These are phyloP conservation scores for Lactarius akahatsu DNA, from an alignment of 768 basidiomycete genomes.

Conservation along the genomic window DNA sequence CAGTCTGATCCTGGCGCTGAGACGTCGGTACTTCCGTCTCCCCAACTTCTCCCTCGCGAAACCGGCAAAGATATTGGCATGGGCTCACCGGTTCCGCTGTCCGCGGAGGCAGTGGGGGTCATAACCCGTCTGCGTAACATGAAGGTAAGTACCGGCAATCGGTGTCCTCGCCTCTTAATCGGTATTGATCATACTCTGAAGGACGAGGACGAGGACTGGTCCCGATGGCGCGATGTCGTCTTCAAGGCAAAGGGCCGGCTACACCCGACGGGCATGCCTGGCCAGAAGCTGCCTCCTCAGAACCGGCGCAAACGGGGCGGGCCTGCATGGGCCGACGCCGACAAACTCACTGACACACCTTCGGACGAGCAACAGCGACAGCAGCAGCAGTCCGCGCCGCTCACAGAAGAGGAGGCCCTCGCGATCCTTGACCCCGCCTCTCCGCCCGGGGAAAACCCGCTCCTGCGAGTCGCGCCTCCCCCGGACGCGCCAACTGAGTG, in stretches of 20 bases:
- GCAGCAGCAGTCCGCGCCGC: conserved; percentile 37
- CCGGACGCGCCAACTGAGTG: conserved; percentile 39
- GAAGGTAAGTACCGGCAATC: conserved; percentile 53
- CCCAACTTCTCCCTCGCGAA: conserved; percentile 71
- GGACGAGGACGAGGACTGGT: conserved; percentile 89
- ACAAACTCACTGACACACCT: not conserved
- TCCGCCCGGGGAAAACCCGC: conserved; percentile 13
- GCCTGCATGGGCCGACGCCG: conserved; percentile 33
- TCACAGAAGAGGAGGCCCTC: conserved; percentile 52
- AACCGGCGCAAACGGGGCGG: conserved; percentile 63
- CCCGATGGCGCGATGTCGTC: conserved; percentile 85
- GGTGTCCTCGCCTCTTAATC: conserved; percentile 6
- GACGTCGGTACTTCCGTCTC: not conserved
- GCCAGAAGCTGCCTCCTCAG: conserved; percentile 57
- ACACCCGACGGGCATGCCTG: conserved; percentile 38
- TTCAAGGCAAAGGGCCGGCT: conserved; percentile 72
- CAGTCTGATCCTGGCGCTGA: not conserved
- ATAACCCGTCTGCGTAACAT: conserved; percentile 78
- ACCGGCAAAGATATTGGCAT: conserved; percentile 86
- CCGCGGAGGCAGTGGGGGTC: conserved; percentile 69
- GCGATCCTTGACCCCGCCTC: conserved; percentile 31
- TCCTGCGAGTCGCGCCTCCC: conserved; percentile 22
- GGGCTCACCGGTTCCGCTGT: conserved; percentile 81
- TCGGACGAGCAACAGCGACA: not conserved
- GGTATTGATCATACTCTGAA: conserved; percentile 33